Percentiles rank a stretch among this genome's conserved stretches.
phyloP scores from a whole-genome alignment of 176 grass and related monocot genomes.

The Cocos nucifera region DNA sequence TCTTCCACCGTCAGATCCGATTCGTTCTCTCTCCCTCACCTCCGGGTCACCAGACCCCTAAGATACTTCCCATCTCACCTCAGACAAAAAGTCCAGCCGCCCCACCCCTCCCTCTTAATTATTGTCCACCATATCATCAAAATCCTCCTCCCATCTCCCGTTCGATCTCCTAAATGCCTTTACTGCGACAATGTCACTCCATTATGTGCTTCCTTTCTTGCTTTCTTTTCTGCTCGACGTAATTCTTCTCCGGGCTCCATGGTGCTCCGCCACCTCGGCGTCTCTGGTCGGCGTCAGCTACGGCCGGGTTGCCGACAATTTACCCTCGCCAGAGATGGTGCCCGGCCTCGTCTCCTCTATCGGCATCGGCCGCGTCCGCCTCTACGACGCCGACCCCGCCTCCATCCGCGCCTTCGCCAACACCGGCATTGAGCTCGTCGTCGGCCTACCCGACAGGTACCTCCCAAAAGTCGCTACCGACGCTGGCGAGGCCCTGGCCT shows the following conservation, averaged over 20 bases:
- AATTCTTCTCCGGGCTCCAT: neutral
- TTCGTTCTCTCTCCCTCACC: too few species aligned
- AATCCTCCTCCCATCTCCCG: too few species aligned
- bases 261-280: constrained; percentile 29
- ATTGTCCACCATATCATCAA: too few species aligned
- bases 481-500: constrained; percentile 29
- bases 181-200: neutral
- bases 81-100: too few species aligned
- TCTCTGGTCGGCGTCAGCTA: constrained; percentile 68
- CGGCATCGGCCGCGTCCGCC: constrained; percentile 46
- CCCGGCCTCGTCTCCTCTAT: constrained; percentile 30
- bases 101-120: too few species aligned
- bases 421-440: constrained; percentile 59
- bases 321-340: constrained; percentile 28
- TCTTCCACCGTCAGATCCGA: too few species aligned
- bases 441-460: constrained; percentile 46
- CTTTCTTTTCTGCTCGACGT: neutral
- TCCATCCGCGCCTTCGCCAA: constrained; percentile 65
- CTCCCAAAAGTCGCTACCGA: constrained; percentile 26
- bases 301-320: constrained; percentile 61
- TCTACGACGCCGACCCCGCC: constrained; percentile 50
- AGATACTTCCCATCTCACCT: too few species aligned
- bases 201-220: constrained; percentile 14
- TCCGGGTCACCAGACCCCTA: too few species aligned
- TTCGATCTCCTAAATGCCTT: too few species aligned